Conservation (phyloP, 345 rosid genomes). For the Lepidium sativum region DNA sequence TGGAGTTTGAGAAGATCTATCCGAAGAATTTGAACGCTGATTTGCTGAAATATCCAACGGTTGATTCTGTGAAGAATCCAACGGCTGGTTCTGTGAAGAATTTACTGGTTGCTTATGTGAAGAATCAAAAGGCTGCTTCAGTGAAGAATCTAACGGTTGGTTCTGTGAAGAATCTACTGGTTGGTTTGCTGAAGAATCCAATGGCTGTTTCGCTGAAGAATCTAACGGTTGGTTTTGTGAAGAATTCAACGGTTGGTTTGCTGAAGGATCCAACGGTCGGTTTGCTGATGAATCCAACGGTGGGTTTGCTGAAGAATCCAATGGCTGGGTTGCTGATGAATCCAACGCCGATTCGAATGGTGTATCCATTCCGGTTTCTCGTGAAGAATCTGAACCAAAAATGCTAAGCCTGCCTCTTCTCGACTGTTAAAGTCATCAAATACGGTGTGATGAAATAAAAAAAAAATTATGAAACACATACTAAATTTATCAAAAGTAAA, state of each 20-base stretch:
- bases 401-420: background rate
- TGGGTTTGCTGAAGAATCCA: background rate
- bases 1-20: background rate
- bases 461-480: too few species aligned
- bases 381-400: conserved; percentile 2
- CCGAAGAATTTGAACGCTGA: background rate
- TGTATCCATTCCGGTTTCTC: background rate
- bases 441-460: background rate
- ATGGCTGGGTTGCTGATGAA: too few species aligned
- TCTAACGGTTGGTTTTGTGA: background rate
- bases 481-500: background rate
- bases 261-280: background rate
- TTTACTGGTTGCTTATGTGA: background rate
- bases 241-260: background rate
- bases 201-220: background rate
- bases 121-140: background rate
- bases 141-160: background rate
- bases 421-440: background rate
- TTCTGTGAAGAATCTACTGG: background rate
- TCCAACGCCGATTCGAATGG: background rate
- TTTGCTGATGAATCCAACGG: background rate
- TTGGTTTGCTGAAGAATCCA: background rate
- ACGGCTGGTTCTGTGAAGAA: background rate
- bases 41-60: background rate
- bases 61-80: background rate